Evolutionary conservation across 768 basidiomycete genomes (phyloP).

Genomic region (Boletus tylopilopsis): DNA sequence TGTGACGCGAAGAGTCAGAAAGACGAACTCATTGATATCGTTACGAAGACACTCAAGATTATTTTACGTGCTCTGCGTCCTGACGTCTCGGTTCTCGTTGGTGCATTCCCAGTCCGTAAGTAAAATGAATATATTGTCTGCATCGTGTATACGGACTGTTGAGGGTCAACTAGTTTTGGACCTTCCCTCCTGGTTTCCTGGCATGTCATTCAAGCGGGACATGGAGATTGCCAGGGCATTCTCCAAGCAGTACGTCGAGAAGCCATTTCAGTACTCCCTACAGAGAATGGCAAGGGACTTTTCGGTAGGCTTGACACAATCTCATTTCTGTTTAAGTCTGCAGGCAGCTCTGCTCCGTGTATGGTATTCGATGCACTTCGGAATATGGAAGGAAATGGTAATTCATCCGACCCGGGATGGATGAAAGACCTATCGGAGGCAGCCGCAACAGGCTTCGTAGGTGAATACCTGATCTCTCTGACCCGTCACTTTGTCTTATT

Average conservation of each 20-base stretch:
- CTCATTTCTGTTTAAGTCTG: conserved; percentile 8
- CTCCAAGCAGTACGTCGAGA: conserved; percentile 15
- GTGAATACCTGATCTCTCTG: background rate
- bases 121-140: background rate
- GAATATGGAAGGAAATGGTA: conserved; percentile 6
- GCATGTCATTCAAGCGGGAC: conserved; percentile 21
- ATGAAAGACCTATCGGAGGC: conserved; percentile 17
- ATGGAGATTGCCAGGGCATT: conserved; percentile 13
- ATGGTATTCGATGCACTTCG: conserved; percentile 21
- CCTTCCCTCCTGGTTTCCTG: conserved; percentile 23
- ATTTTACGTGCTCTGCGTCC: conserved; percentile 12
- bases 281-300: conserved; percentile 13
- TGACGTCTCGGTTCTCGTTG: conserved; percentile 16
- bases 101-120: conserved; percentile 17
- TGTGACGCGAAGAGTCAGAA: conserved; percentile 9
- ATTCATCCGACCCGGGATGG: background rate
- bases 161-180: conserved; percentile 9
- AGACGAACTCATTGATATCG: conserved; percentile 14
- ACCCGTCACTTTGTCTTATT: background rate
- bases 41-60: conserved; percentile 5
- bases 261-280: conserved; percentile 15
- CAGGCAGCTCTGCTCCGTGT: conserved; percentile 7
- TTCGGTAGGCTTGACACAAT: background rate
- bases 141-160: background rate
- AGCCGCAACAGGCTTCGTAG: conserved; percentile 22